Evolutionary conservation across 164 flowering plant genomes (phyloP), one percentile per base, ranked within the genome.

Genomic region (Stephania cephalantha): DNA sequence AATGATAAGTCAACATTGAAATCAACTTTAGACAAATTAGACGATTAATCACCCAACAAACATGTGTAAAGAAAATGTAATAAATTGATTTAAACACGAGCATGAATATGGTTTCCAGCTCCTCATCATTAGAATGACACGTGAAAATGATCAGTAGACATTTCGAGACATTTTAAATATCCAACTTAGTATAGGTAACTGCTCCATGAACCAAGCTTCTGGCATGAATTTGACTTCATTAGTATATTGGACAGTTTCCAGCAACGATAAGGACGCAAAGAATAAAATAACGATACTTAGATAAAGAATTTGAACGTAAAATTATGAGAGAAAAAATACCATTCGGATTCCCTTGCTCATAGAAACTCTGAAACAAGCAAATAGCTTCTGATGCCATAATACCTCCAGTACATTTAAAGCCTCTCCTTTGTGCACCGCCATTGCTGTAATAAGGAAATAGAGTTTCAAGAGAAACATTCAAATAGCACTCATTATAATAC

Each of bases 311-410:
- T 45, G 68, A 74, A 79, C 42, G 17, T 66, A 42, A 58, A 67
- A 71, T 29, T 64, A 31, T 6, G 55, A 76, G n/a, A 30, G 35
- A 68, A 50, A 50, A 71, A 76, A 30, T 80, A 89, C 93, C 97
- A 81, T 90, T 92, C 20, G 97, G 97, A 72, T 94, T 94, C 71
- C 97, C 97, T 76, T 89, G 94, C 67, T 94, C 98, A 80, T 95
- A 91, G 82, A 95, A 95, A 72, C 80, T 90, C 79, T 91, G 82
- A 1, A 95, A 81, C 65, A 95, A 92, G 80, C 88, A 78, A 48
- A 92, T 82, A 48, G 97, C 97, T 86, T 95, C 95, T n/a, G 87
- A 75, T 75, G 95, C 97, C 94, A 91, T 86, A 46, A 92, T 83
- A 77, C 97, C 97, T 78, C 95, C 97, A 64, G 76, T 87, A 72